Evolutionary conservation across 768 basidiomycete genomes (phyloP).

Genomic region (Polyporus arcularius): DNA sequence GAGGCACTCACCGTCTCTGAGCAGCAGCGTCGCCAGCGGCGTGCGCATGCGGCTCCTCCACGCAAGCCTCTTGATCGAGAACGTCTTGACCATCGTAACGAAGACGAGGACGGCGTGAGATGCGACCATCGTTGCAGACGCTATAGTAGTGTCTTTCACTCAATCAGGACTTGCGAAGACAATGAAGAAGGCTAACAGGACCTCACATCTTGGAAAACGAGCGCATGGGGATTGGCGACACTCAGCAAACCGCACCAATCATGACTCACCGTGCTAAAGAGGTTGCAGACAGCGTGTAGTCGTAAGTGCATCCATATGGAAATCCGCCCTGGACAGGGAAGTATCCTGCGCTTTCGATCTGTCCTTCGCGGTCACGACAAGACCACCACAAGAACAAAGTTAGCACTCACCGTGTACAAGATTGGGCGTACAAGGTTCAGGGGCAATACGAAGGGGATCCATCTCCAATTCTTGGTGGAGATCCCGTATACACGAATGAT

Average conservation of each 20-base stretch:
- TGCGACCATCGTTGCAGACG: no score
- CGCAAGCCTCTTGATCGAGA: neutral
- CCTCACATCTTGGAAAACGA: no score
- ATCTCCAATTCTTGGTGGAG: neutral
- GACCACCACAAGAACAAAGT: neutral
- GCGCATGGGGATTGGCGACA: neutral
- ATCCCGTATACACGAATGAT: neutral
- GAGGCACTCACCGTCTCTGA: neutral
- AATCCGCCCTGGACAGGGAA: neutral
- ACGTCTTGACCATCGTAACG: neutral
- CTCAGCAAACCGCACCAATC: neutral
- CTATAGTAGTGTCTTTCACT: no score
- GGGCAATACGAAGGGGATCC: neutral
- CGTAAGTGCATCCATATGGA: neutral
- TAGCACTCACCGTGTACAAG: neutral
- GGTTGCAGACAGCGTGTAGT: neutral
- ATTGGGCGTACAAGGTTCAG: neutral
- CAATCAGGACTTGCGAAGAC: no score
- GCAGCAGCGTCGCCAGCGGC: neutral
- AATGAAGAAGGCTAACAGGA: no score
- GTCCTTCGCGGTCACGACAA: neutral
- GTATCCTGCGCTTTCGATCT: neutral
- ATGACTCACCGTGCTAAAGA: neutral
- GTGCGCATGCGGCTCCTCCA: neutral
- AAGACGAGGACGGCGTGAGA: neutral